Evolutionary conservation across 1,284 basidiomycete genomes (phyloP), one percentile per base, ranked within the genome.

Genomic region (Tilletia setariae): DNA sequence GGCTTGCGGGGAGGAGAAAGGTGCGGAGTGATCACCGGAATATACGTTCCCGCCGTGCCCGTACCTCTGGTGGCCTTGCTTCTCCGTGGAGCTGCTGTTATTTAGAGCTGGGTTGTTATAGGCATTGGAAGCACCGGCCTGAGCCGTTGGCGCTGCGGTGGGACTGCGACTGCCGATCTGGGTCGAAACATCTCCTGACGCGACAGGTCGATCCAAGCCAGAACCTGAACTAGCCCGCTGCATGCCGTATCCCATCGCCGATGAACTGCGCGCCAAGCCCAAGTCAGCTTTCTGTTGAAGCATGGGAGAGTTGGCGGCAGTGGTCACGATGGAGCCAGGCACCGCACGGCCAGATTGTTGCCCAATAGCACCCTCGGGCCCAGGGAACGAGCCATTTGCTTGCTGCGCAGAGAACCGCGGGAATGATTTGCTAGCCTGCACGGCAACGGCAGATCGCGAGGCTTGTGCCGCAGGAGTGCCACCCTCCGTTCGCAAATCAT

Each of bases 401-500:
- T 59, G 53, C 16, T 59, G 16, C 43, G 43, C 43, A 44, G 43
- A 9, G 53, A 28, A 59, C 9, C 53, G 53, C 16, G 53, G 53
- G 53, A 59, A 59, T 30, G 53, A 28, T 30, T 59, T 59, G 25
- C 53, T 59, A 19, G 53, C 53, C 28, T 59, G 53, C 16, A 25
- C 53, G 32, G 53, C 53, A 23, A 30, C 53, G 8, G 53, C 53
- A 23, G 53, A 59, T 15, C 53, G 53, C 21, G 53, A 59, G 9
- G 53, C 53, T 28, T 59, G 53, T 44, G 42, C 63, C 21, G 63
- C 63, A 23, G 63, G 40, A 3, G 42, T 53, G 51, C 72, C 4
- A 28, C 53, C 53, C 25, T 59, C 53, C 25, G 71, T 56, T 19
- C 71, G 68, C 67, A 77, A 70, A 63, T 77, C 76, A 61, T 77